Base-by-base conservation (phyloP, 768 basidiomycete genomes). In the Collybiopsis confluens region DNA sequence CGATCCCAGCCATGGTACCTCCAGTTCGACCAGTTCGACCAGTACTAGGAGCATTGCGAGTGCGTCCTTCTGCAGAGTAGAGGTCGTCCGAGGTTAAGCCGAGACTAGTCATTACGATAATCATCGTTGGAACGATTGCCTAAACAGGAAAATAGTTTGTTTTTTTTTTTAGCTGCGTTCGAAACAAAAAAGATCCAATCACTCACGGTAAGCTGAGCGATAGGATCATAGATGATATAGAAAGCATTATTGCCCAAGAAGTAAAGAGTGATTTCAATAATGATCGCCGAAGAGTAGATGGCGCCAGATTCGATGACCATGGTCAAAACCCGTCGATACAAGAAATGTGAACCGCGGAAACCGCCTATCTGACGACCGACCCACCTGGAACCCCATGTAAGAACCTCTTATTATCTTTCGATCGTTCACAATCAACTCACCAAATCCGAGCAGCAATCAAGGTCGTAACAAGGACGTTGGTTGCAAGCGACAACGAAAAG, bases 181-280 rank as follows among this genome's bases (percentile, higher is more conserved):
- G 4, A 9, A 27, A 15, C 11, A n/a, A 43, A 30, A n/a, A 9
- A 18, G 18, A 4, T 8, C 6, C 11, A 24, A 38, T 11, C 23
- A 53, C 56, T 13, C 20, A 47, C 56, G 13, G 56, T 53, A n/a
- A 56, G 37, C 33, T 56, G 56, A 41, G 56, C 56, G 58, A 68
- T 66, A n/a, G 69, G 65, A 54, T 72, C 70, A 42, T 68, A 68
- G n/a, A 70, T 57, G 48, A 70, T 70, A 60, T 70, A 70, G 58
- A 72, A 67, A 15, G 65, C 65, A 54, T 68, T 69, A 18, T 59
- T 62, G 24, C 59, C 56, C n/a, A 66, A 37, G 60, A 67, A 67
- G 56, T 70, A 72, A 42, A 69, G 65, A 3, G 64, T 64, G 37
- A 72, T 65, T 48, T 68, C 67, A 56, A 68, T 63, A 18, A 70